Evolutionary conservation across 2,329 filamentous ascomycete genomes (phyloP).

Genomic region (Fusarium sp.): DNA sequence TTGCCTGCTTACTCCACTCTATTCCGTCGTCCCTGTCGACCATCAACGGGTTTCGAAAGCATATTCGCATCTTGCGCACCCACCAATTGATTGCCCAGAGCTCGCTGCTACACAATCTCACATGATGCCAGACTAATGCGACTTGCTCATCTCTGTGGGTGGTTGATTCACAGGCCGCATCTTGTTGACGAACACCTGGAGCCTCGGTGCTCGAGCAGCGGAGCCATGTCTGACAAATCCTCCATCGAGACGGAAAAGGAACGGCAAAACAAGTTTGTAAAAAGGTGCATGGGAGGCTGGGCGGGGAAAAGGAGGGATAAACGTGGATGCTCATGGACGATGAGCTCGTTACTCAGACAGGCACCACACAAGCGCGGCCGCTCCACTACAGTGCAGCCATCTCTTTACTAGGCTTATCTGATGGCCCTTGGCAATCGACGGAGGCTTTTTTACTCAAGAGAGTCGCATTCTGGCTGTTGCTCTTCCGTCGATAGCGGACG

Average conservation of each 20-base stretch:
- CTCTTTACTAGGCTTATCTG: constrained; percentile 38
- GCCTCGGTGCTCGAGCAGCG: constrained; percentile 17
- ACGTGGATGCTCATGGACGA: constrained; percentile 8
- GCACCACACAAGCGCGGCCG: constrained; percentile 8
- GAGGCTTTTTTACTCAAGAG: constrained; percentile 16
- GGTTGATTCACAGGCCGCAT: constrained; percentile 35
- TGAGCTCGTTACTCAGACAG: constrained; percentile 21
- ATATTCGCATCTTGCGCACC: constrained; percentile 9
- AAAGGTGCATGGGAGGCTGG: constrained; percentile 26
- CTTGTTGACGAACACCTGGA: constrained; percentile 26
- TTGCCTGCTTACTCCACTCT: constrained; percentile 2
- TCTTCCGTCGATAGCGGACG: constrained; percentile 15
- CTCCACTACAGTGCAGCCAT: constrained; percentile 27
- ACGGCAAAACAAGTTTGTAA: constrained; percentile 7
- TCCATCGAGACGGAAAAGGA: constrained; percentile 15
- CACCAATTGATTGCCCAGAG: constrained; percentile 32
- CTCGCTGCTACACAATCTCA: constrained; percentile 40
- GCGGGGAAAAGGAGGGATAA: constrained; percentile 31
- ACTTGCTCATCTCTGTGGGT: constrained; percentile 38
- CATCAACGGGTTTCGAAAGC: constrained; percentile 34
- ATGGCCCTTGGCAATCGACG: constrained; percentile 29
- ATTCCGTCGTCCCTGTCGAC: constrained; percentile 18
- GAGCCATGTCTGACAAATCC: constrained; percentile 30
- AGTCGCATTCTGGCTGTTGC: constrained; percentile 32
- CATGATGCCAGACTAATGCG: constrained; percentile 46